These are phyloP conservation scores for Leucosporidium yakuticum DNA, from an alignment of 768 basidiomycete species.

Conservation along the genomic window DNA sequence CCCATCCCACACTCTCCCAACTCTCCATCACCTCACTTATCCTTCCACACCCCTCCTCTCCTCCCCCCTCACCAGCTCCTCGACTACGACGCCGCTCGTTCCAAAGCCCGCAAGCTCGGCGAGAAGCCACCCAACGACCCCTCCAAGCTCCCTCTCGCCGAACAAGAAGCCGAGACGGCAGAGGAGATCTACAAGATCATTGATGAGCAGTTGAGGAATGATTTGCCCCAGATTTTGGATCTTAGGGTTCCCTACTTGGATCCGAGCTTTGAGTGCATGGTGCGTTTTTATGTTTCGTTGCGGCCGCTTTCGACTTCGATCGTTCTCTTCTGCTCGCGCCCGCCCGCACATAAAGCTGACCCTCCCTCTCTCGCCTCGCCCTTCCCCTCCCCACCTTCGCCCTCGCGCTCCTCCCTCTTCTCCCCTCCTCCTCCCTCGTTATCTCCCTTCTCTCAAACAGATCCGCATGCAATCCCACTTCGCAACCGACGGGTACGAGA, in stretches of 20 bases:
- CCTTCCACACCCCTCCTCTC: neutral
- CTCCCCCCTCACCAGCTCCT: constrained; percentile 57
- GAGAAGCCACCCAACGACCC: constrained; percentile 93
- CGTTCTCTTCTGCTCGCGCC: too few species aligned
- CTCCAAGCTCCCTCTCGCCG: constrained; percentile 80
- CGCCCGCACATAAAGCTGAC: neutral
- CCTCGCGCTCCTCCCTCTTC: neutral
- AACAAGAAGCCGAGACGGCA: constrained; percentile 91
- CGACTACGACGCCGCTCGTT: constrained; percentile 90
- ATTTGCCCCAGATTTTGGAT: constrained; percentile 86
- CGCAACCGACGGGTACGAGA: constrained; percentile 93
- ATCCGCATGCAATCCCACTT: constrained; percentile 90
- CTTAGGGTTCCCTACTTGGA: constrained; percentile 96
- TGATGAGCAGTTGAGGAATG: constrained; percentile 83
- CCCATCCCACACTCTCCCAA: neutral
- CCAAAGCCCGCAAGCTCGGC: constrained; percentile 76
- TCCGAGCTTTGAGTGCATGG: constrained; percentile 98
- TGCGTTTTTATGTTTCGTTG: constrained; percentile 44
- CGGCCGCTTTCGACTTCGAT: too few species aligned
- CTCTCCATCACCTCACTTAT: neutral
- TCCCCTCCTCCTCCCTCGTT: neutral
- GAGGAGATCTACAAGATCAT: constrained; percentile 89
- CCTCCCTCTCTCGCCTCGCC: neutral
- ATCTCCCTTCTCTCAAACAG: constrained; percentile 1
- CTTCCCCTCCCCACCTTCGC: neutral